Base-by-base conservation (phyloP, 1,284 basidiomycete species). In the Sporisorium sorghi region DNA sequence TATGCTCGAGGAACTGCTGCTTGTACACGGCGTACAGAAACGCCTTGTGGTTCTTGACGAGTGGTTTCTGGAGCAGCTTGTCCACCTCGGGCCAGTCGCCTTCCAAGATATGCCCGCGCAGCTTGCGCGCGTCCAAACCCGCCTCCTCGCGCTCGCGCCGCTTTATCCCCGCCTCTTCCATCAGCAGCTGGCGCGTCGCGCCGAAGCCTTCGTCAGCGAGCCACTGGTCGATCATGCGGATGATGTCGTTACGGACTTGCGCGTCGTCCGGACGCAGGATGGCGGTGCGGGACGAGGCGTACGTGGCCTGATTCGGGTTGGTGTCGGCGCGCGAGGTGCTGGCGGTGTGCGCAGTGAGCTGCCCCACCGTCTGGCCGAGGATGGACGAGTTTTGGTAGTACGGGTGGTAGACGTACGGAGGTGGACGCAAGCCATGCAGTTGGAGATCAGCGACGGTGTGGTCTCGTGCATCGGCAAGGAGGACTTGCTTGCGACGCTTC, bases 11-110 rank as follows among this genome's bases (percentile, higher is more conserved):
- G 63, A 86, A 87, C 58, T 87, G 82, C 62, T 84, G 82, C 56
- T 82, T 83, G 77, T 80, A 85, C 12, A 84, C 76, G 3, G 82
- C 80, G 52, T 83, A 87, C 35, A 86, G 73, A 56, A 87, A 86
- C 2, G 87, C 86, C 54, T 86, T 87, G 57, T 86, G 85, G n/a
- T 85, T 85, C 53, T 85, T 83, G 14, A 87, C 73, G 5, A 87
- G 74, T 0, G 86, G 86, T 11, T 85, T 85, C 30, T 76, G 64
- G 55, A 49, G 65, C 15, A 87, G 66, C 39, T 83, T 82, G 52
- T 87, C 87, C 0, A 87, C 80, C 35, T 85, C 83, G 5, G 82
- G 72, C 78, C 85, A 87, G 63, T 87, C 86, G 19, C 87, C 87
- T 58, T 87, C 87, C 3, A 87, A 62, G 10, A 87, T 80, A 21